Evolutionary conservation across 2,329 filamentous ascomycete species (phyloP).

Genomic region (Blastomyces parvus): DNA sequence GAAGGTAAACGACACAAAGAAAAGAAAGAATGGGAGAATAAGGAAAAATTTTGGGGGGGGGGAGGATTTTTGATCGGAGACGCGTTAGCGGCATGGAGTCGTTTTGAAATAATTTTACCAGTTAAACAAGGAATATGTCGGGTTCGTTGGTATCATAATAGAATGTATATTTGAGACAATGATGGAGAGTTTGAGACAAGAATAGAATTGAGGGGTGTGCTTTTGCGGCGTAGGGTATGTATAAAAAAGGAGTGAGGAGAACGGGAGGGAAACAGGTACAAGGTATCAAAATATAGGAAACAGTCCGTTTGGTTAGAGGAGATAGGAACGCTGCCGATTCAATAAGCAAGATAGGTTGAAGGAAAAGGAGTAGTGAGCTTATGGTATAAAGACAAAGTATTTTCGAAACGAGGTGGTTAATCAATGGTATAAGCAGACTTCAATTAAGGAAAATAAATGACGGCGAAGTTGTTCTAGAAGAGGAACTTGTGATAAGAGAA

Average conservation of each 20-base stretch:
- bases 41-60: background rate
- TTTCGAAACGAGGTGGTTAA: background rate
- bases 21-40: no score
- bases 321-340: background rate
- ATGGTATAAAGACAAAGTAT: background rate
- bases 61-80: background rate
- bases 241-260: background rate
- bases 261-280: background rate
- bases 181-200: background rate
- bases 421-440: background rate
- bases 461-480: background rate
- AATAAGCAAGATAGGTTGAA: background rate
- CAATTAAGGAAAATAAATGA: background rate
- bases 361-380: background rate
- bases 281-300: background rate
- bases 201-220: background rate
- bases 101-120: no score
- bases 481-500: background rate
- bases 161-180: no score
- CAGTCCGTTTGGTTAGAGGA: background rate
- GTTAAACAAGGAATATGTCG: background rate
- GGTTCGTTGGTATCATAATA: slow-evolving; percentile 2
- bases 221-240: background rate
- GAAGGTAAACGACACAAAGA: background rate
- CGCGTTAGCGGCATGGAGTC: background rate